Base-by-base conservation (phyloP, 495 filamentous ascomycete species). In the Xylaria longipes region DNA sequence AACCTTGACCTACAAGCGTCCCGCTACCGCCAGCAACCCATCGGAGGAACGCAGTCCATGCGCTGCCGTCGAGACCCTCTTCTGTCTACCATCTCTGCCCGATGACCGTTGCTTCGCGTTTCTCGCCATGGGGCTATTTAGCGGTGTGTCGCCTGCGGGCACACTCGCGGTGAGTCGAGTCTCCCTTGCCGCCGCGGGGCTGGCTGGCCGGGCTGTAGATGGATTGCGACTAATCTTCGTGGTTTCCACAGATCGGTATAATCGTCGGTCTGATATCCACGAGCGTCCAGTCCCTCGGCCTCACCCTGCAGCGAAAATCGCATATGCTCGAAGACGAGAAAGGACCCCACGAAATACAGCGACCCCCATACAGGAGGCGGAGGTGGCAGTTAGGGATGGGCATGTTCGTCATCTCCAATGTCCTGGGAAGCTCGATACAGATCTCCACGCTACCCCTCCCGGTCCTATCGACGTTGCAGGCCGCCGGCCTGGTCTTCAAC, bases 311-410 rank as follows among this genome's bases (percentile, higher is more conserved):
- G 84, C 93, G 96, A 80, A 99, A 99, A 81, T 98, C 95, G 69
- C 96, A 99, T 84, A 90, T 99, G 67, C 89, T 98, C 74, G 96
- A 99, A 85, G 96, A 98, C 83, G 94, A 95, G 82, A 97, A 97
- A 82, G 87, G 87, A 46, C 89, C 92, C 3, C 89, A 93, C 78
- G 89, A 95, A 81, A 79, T 89, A 52, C 90, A 93, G 73, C 85
- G 96, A 74, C 96, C 96, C 39, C 94, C 97, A 5, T 95, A 97
- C 81, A 90, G 91, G 76, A 89, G 96, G 78, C 88, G 97, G 79
- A 88, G 94, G 87, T 99, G 96, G 96, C 96, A 99, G 91, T 82
- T 98, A 69, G 96, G 96, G 65, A 98, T 99, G 93, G 87, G 90
- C 73, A 97, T 99, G 90, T 99, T 98, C 84, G 89, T 99, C 71